Conservation (phyloP, 306 rosid species). For the Sindora glabra region DNA sequence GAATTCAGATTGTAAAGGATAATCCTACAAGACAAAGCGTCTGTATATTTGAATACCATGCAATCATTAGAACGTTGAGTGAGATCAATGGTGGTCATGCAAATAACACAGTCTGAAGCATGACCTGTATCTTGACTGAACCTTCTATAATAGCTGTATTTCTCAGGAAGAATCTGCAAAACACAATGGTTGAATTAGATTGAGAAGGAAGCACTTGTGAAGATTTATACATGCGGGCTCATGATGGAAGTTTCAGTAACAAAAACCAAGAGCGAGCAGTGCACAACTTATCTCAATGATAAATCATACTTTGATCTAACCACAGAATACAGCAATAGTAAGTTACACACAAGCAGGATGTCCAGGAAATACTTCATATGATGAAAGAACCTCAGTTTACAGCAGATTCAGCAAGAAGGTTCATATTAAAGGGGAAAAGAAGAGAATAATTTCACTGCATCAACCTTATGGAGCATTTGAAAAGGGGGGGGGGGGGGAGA, state of each 20-base stretch:
- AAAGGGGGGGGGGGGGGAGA: no score
- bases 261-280: not conserved
- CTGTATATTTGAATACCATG: conserved; percentile 58
- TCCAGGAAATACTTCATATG: not conserved
- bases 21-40: not conserved
- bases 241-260: not conserved
- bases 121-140: conserved; percentile 55
- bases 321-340: not conserved
- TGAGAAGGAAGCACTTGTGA: not conserved
- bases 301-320: no score
- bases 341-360: not conserved
- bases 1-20: conserved; percentile 7
- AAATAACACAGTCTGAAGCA: conserved; percentile 81
- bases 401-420: not conserved
- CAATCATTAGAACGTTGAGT: conserved; percentile 64
- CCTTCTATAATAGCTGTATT: conserved; percentile 79
- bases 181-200: conserved; percentile 14
- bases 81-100: conserved; percentile 82
- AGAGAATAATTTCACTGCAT: no score
- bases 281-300: not conserved
- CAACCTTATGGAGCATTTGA: no score
- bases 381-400: not conserved
- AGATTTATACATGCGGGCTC: not conserved
- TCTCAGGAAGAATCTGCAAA: conserved; percentile 87
- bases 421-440: not conserved